A percentile compares a stretch with the other conserved stretches of the same genome.
phyloP scores from a whole-genome alignment of 352 stramenopile genomes.

The Phytophthora hybrid region DNA sequence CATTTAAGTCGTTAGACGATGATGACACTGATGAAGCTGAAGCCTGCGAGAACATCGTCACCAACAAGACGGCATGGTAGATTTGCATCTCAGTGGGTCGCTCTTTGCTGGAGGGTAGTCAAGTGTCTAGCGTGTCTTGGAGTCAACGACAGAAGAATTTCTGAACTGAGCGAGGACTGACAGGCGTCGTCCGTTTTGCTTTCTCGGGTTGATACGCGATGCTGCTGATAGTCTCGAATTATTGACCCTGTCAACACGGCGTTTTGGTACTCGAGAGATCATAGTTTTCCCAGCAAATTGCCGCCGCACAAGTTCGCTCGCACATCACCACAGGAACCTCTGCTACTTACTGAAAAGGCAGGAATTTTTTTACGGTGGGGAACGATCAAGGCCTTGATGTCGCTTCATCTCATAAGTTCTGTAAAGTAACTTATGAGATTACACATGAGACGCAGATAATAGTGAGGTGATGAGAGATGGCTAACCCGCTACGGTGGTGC shows the following conservation, averaged over 20 bases:
- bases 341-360: no score
- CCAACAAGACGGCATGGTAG: conserved; percentile 1
- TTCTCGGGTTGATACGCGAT: conserved; percentile 12
- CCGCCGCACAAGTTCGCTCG: no score
- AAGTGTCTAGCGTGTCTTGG: background rate
- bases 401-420: no score
- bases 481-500: no score
- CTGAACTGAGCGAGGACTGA: background rate
- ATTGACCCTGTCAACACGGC: background rate
- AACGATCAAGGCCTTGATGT: no score
- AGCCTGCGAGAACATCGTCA: conserved; percentile 3
- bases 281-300: background rate
- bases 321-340: no score
- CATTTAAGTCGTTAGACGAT: conserved; percentile 21
- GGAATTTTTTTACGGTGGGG: no score
- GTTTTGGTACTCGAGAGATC: background rate
- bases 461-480: no score
- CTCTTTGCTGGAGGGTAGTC: background rate
- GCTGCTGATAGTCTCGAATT: background rate
- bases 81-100: conserved; percentile 14
- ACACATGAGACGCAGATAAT: no score
- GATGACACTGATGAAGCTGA: conserved; percentile 8
- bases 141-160: conserved; percentile 9
- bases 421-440: no score
- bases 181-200: conserved; percentile 8